Base-by-base conservation (phyloP, 148 eudicot species). In the Camellia sinensis region DNA sequence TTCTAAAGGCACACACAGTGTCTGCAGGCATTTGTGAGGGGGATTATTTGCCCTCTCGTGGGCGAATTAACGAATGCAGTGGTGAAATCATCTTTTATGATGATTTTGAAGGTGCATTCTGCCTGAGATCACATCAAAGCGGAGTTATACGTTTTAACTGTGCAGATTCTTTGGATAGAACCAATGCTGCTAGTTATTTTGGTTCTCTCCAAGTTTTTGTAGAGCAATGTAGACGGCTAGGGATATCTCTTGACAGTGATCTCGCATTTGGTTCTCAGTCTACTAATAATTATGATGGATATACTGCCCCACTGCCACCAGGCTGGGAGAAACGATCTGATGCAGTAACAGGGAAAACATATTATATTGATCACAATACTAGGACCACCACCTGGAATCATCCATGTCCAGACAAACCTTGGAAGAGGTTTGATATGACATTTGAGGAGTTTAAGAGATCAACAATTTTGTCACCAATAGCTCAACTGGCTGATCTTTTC, bases 291-390 rank as follows among this genome's bases (percentile, higher is more conserved):
- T 83, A 87, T 80, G 88, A 89, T 81, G 92, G 94, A 75, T 93
- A 93, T 90, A 91, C 85, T 64, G 99, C 99, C 57, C 99, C 99
- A 76, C 87, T 95, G 81, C 99, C 99, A 56, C 99, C 99, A 78
- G 99, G 99, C 74, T 95, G 99, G 99, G 99, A 95, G 84, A 93
- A 95, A 84, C 86, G 97, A 62, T 89, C 99, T 60, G 99, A 95
- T 89, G 90, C 94, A 5, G 99, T 95, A 66, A 95, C 99, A 17
- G 99, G 99, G 76, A 95, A 91, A 87, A 83, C 93, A 63, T 95
- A 93, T 85, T 95, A 73, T 87, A 95, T 95, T 79, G 99, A 95
- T 88, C 99, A 95, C 85, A 93, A 95, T 83, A 95, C 99, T 65
- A 91, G 92, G 87, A 95, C 99, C 12, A 95, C 99, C 14, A 95